Conservation (phyloP, 441 rosid species). For the Brassica hybrid region DNA sequence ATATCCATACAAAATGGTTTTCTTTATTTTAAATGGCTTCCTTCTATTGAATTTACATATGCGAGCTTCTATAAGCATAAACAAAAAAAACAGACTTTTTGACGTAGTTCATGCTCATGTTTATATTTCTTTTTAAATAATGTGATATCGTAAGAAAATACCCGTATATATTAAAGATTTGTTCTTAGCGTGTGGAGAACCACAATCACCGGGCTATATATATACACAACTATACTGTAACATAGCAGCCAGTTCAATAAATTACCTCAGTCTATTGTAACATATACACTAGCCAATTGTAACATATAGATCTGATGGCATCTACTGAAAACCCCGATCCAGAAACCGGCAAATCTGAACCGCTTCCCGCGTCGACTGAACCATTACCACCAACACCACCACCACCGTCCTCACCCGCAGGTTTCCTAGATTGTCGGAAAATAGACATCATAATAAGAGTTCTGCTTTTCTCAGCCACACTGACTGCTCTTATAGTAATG, state of each 20-base stretch:
- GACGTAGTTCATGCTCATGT: not conserved
- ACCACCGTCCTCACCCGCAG: not conserved
- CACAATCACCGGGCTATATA: conserved; percentile 14
- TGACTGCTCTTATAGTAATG: conserved; percentile 59
- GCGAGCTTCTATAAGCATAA: not conserved
- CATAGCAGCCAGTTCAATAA: conserved; percentile 6
- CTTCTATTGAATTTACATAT: no score
- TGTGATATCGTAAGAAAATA: not conserved
- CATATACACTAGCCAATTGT: not conserved
- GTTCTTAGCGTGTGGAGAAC: conserved; percentile 39
- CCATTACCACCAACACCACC: conserved; percentile 18
- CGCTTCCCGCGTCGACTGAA: conserved; percentile 26
- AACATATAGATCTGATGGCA: conserved; percentile 43
- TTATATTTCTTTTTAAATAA: not conserved
- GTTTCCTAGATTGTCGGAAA: conserved; percentile 30
- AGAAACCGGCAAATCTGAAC: conserved; percentile 43
- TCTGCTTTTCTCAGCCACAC: conserved; percentile 56
- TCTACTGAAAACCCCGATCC: conserved; percentile 53
- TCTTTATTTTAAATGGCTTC: not conserved
- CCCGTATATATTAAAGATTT: not conserved
- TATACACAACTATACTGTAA: not conserved
- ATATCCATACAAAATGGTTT: no score
- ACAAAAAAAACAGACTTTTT: not conserved
- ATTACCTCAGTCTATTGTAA: not conserved
- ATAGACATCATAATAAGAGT: conserved; percentile 59